Evolutionary conservation across 495 filamentous ascomycete species (phyloP).

Genomic region (Penicillium diatomitis): DNA sequence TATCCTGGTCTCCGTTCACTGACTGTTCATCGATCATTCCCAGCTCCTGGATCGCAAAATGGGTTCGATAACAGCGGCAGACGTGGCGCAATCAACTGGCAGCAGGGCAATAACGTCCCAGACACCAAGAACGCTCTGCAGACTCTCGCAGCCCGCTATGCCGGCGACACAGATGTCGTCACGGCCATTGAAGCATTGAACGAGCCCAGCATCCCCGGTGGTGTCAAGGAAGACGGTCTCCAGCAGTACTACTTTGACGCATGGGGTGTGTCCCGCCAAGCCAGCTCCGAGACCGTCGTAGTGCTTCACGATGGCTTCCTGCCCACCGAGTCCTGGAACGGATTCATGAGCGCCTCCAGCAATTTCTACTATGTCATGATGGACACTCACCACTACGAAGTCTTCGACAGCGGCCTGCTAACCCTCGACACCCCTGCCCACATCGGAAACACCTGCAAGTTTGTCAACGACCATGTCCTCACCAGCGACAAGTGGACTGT

Average conservation of each 20-base stretch:
- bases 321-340: slow-evolving; percentile 57
- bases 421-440: slow-evolving; percentile 38
- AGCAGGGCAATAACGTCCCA: slow-evolving; percentile 44
- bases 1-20: not conserved
- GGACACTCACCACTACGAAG: slow-evolving; percentile 60
- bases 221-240: slow-evolving; percentile 41
- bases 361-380: slow-evolving; percentile 54
- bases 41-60: slow-evolving; percentile 69
- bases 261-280: slow-evolving; percentile 43
- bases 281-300: slow-evolving; percentile 46
- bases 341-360: slow-evolving; percentile 48
- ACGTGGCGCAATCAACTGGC: slow-evolving; percentile 58
- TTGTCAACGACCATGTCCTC: slow-evolving; percentile 37
- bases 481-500: slow-evolving; percentile 61
- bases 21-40: slow-evolving; percentile 8
- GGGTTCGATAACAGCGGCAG: slow-evolving; percentile 71
- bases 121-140: slow-evolving; percentile 50
- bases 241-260: slow-evolving; percentile 58
- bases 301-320: slow-evolving; percentile 63
- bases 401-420: slow-evolving; percentile 55
- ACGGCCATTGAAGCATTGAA: slow-evolving; percentile 65
- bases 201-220: slow-evolving; percentile 51
- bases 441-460: slow-evolving; percentile 41
- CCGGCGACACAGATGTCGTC: slow-evolving; percentile 52
- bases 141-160: slow-evolving; percentile 52